Base-by-base conservation (phyloP, 1,284 basidiomycete species). In the Phellopilus nigrolimitatus region DNA sequence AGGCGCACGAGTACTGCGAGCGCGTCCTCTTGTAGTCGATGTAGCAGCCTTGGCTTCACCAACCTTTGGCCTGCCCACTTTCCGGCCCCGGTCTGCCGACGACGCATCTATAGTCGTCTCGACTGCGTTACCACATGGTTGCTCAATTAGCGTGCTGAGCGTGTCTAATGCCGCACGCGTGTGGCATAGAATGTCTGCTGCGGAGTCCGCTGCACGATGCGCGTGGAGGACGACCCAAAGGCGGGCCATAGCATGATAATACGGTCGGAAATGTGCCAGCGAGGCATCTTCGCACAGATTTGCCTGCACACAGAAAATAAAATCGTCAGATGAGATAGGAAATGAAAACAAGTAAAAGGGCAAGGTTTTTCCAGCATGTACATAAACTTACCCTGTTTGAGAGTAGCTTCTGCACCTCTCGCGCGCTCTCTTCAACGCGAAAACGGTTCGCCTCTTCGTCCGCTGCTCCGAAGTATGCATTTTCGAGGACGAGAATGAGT, bases 401-500 rank as follows among this genome's bases (percentile, higher is more conserved):
- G 10, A 54, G 47, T 13, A 49, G 21, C 6, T 30, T 43, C 36
- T 49, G 40, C 7, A 75, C 64, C 48, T 82, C 74, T 28, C 62
- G 57, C 0, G 67, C 71, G 27, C 78, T 67, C 9, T 61, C 64
- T 22, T 73, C 67, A 2, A 66, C 58, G 34, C 60, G 61, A 4
- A 57, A 59, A 38, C 66, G 59, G 22, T 49, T 47, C 25, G 46
- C n/a, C n/a, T n/a, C 59, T 2, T 53, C 50, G 21, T 56, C 56
- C 6, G 65, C 69, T 10, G 64, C 64, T 4, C 42, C 44, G 53
- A 76, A 72, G 66, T 84, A 87, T 13, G 64, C 57, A 47, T 76
- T 66, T 46, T 82, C 76, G 52, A 88, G 64, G 46, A 67, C 71
- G 36, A 71, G 69, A 4, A 84, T 45, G 44, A 84, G 59, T 5